Evolutionary conservation across 2,329 filamentous ascomycete genomes (phyloP).

Genomic region (Sporothrix luriei): DNA sequence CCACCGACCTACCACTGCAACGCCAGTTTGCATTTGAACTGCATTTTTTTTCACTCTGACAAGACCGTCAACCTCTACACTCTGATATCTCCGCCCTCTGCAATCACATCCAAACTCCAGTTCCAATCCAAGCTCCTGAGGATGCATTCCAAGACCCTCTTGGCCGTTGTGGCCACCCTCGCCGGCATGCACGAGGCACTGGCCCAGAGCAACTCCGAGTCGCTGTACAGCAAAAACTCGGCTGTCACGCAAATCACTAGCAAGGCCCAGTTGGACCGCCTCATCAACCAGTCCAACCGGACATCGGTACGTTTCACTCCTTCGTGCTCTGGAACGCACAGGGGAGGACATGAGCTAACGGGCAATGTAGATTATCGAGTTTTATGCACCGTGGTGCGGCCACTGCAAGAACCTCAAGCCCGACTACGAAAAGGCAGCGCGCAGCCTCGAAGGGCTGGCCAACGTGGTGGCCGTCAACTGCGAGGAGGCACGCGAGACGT

Average conservation of each 20-base stretch:
- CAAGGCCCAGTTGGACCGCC: constrained; percentile 71
- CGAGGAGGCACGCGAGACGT: constrained; percentile 91
- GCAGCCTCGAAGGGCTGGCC: constrained; percentile 84
- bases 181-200: constrained; percentile 47
- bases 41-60: background rate
- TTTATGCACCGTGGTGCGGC: constrained; percentile 97
- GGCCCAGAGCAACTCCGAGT: constrained; percentile 56
- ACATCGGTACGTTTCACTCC: constrained; percentile 69
- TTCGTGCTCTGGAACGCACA: background rate
- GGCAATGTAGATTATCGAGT: constrained; percentile 64
- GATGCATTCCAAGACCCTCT: background rate
- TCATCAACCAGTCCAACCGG: constrained; percentile 88
- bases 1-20: background rate
- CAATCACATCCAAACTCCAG: background rate
- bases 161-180: constrained; percentile 65
- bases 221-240: constrained; percentile 82
- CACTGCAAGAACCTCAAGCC: constrained; percentile 97
- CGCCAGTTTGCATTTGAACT: background rate
- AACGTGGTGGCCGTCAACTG: constrained; percentile 95
- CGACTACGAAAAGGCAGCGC: constrained; percentile 91
- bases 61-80: too few relatives aligned
- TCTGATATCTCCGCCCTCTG: too few relatives aligned
- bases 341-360: background rate
- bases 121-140: background rate
- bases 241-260: constrained; percentile 80